Conservation (phyloP, 2,329 filamentous ascomycete genomes). For the Phialemoniopsis sp. region DNA sequence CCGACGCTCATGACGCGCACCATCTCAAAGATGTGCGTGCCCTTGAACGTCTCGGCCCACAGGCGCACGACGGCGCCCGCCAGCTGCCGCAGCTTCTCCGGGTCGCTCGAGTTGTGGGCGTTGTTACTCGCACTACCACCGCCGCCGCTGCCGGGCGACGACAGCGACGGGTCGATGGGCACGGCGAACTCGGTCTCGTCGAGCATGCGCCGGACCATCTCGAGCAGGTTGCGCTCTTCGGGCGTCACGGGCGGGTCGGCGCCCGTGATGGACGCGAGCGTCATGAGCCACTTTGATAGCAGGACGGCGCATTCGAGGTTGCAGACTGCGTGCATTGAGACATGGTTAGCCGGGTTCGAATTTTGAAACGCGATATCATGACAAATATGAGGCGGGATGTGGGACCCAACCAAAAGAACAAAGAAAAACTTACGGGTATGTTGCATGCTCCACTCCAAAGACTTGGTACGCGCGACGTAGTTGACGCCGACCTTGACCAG, state of each 20-base stretch:
- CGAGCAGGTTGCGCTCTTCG: slow-evolving; percentile 51
- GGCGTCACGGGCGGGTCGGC: slow-evolving; percentile 42
- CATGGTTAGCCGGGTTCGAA: background rate
- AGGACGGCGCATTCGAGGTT: slow-evolving; percentile 60
- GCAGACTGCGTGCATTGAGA: slow-evolving; percentile 36
- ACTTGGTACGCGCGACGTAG: slow-evolving; percentile 58
- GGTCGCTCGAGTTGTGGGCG: slow-evolving; percentile 31
- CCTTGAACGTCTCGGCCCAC: slow-evolving; percentile 60
- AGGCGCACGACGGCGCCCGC: slow-evolving; percentile 54
- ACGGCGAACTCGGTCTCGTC: slow-evolving; percentile 61
- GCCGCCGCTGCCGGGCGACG: slow-evolving; percentile 22
- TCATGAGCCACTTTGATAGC: slow-evolving; percentile 57
- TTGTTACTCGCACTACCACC: no score
- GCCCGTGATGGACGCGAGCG: slow-evolving; percentile 46
- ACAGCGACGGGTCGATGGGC: slow-evolving; percentile 52
- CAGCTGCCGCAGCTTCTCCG: slow-evolving; percentile 48
- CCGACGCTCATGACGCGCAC: slow-evolving; percentile 54
- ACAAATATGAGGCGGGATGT: background rate
- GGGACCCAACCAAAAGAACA: background rate
- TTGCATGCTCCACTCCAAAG: slow-evolving; percentile 59
- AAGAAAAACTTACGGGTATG: slow-evolving; percentile 46
- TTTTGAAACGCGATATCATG: background rate
- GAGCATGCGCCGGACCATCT: slow-evolving; percentile 53
- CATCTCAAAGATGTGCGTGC: slow-evolving; percentile 57
- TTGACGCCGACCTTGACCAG: slow-evolving; percentile 60